Percentiles rank a stretch among this genome's conserved stretches.
These are phyloP conservation scores for Ceratocystiopsis minuta DNA, from an alignment of 2,329 filamentous ascomycete genomes.

Conservation along the genomic window DNA sequence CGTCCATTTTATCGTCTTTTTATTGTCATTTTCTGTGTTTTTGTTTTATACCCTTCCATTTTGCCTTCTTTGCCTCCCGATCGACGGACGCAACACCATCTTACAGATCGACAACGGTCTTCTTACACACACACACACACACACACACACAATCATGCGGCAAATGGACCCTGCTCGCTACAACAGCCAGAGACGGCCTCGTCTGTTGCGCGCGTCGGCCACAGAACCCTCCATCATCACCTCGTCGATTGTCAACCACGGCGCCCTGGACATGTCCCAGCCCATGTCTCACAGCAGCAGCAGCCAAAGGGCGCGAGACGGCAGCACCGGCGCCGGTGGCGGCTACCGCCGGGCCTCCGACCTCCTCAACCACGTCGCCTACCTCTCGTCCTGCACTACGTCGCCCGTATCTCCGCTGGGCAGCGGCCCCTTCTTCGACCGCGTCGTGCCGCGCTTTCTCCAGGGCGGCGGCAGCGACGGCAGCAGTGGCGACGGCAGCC, in stretches of 20 bases:
- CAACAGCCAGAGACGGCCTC: conserved; percentile 26
- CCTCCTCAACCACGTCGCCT: conserved; percentile 34
- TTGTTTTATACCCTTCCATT: neutral
- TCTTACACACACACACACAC: too few species aligned
- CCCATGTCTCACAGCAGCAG: conserved; percentile 13
- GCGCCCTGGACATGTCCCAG: conserved; percentile 30
- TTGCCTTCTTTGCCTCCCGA: neutral
- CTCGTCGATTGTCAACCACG: conserved; percentile 32
- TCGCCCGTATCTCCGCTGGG: conserved; percentile 1
- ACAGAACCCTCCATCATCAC: conserved; percentile 42
- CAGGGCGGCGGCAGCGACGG: neutral
- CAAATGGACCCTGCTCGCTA: too few species aligned
- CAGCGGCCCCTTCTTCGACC: conserved; percentile 18
- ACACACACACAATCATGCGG: too few species aligned
- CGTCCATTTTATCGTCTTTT: neutral
- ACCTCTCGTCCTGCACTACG: conserved; percentile 19
- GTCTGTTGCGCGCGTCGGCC: conserved; percentile 33
- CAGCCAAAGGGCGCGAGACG: neutral
- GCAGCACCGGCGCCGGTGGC: neutral
- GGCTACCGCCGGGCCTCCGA: conserved; percentile 30
- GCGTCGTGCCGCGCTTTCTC: conserved; percentile 8
- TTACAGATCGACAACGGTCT: too few species aligned
- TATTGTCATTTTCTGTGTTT: neutral
- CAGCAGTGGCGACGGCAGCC: neutral
- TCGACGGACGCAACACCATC: neutral